These are phyloP conservation scores for Pichia manshurica DNA, from an alignment of 805 yeast genomes.

Conservation along the genomic window DNA sequence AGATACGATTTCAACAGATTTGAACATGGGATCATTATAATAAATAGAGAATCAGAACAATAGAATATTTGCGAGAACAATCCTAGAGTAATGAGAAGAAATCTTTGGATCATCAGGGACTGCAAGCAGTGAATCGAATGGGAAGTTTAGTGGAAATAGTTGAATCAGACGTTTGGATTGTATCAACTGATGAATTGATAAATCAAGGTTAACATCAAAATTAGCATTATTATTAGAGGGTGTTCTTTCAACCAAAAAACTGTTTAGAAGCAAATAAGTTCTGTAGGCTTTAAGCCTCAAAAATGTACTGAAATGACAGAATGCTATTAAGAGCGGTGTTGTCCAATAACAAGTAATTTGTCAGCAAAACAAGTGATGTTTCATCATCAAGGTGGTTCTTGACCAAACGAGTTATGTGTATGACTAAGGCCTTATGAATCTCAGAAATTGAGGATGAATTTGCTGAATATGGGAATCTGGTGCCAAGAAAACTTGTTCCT, in stretches of 20 bases:
- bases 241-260: conserved; percentile 18
- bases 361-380: conserved; percentile 22
- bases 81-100: conserved; percentile 17
- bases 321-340: conserved; percentile 20
- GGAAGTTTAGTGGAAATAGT: conserved; percentile 25
- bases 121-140: conserved; percentile 18
- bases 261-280: conserved; percentile 14
- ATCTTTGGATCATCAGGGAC: conserved; percentile 18
- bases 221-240: not conserved
- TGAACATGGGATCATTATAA: conserved; percentile 11
- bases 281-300: conserved; percentile 20
- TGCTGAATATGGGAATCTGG: conserved; percentile 4
- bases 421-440: conserved; percentile 21
- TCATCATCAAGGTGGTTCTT: conserved; percentile 27
- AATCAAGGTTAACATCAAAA: conserved; percentile 4
- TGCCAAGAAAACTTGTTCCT: not conserved
- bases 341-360: conserved; percentile 21
- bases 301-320: conserved; percentile 19
- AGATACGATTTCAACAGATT: conserved; percentile 4
- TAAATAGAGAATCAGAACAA: conserved; percentile 15
- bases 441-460: conserved; percentile 16
- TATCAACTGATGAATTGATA: conserved; percentile 21
- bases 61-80: conserved; percentile 21
- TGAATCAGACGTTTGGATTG: conserved; percentile 23
- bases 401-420: conserved; percentile 16